Conservation (phyloP, 495 filamentous ascomycete species). For the Aspergillus taichungensis region DNA sequence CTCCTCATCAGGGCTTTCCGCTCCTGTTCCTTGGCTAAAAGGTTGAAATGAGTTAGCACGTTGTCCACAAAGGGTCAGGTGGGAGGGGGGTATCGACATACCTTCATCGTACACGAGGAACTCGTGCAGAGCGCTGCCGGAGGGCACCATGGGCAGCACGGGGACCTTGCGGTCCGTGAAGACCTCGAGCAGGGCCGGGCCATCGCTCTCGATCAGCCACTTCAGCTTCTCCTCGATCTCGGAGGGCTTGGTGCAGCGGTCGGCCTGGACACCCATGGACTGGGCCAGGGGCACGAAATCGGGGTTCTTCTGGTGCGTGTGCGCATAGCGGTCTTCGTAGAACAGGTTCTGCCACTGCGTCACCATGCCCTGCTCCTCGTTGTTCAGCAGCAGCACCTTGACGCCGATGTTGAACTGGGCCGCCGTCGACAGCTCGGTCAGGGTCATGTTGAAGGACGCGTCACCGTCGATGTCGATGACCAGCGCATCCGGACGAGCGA, state of each 20-base stretch:
- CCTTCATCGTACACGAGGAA: slow-evolving; percentile 86
- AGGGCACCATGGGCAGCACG: slow-evolving; percentile 93
- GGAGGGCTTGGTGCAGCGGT: slow-evolving; percentile 54
- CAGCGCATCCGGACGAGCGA: slow-evolving; percentile 73
- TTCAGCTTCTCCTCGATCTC: slow-evolving; percentile 70
- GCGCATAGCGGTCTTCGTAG: slow-evolving; percentile 85
- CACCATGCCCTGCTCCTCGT: slow-evolving; percentile 93
- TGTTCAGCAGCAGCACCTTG: slow-evolving; percentile 88
- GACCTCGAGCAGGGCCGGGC: slow-evolving; percentile 61
- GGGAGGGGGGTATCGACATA: slow-evolving; percentile 21
- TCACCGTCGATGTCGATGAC: slow-evolving; percentile 95
- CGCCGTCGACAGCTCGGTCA: slow-evolving; percentile 84
- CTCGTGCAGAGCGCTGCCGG: slow-evolving; percentile 79
- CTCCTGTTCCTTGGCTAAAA: slow-evolving; percentile 62
- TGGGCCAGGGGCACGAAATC: slow-evolving; percentile 80
- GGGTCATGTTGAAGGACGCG: slow-evolving; percentile 94
- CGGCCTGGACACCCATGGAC: slow-evolving; percentile 69
- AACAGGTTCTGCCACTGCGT: slow-evolving; percentile 94
- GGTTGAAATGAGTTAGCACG: slow-evolving; percentile 18
- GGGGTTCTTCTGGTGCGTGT: slow-evolving; percentile 85
- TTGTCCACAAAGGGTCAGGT: not conserved
- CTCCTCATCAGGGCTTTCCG: slow-evolving; percentile 62
- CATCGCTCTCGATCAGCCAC: slow-evolving; percentile 80
- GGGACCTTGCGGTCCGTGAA: slow-evolving; percentile 83
- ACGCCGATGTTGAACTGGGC: slow-evolving; percentile 87